Evolutionary conservation across 345 rosid species (phyloP).

Genomic region (Psidium friedrichsthalianum): DNA sequence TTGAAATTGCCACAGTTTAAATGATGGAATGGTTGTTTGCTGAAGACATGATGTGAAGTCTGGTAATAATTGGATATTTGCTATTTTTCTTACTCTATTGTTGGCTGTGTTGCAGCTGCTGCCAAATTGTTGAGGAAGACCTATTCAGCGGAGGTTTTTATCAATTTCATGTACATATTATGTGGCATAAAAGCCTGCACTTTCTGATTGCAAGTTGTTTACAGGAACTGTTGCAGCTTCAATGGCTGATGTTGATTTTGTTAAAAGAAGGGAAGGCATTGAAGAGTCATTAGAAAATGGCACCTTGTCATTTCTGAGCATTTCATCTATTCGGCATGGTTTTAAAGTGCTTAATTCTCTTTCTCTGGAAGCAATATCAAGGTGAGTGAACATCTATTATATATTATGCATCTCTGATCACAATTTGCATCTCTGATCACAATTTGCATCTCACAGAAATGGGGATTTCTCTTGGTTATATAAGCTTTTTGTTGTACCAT

Average conservation of each 20-base stretch:
- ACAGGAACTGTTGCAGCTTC: conserved; percentile 92
- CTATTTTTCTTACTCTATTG: conserved; percentile 1
- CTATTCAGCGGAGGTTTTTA: conserved; percentile 89
- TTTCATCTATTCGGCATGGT: conserved; percentile 75
- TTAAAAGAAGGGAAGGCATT: conserved; percentile 71
- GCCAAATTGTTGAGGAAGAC: conserved; percentile 75
- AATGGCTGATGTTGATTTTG: conserved; percentile 91
- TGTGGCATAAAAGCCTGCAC: neutral
- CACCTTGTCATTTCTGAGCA: conserved; percentile 72
- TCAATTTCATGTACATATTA: neutral
- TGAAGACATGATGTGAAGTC: neutral
- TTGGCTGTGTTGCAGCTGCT: conserved; percentile 43
- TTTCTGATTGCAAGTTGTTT: neutral
- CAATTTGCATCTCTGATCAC: too few species aligned
- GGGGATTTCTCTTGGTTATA: neutral
- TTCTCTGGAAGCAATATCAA: conserved; percentile 46
- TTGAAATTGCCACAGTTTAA: neutral
- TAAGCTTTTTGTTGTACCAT: neutral
- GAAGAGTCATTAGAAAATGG: conserved; percentile 96
- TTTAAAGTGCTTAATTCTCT: conserved; percentile 67
- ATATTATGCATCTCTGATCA: neutral
- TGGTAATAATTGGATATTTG: neutral
- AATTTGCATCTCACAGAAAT: neutral
- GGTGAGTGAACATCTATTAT: conserved; percentile 26
- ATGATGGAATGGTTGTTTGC: neutral